Evolutionary conservation across 73 alveolate species (phyloP), one percentile per base, ranked within the genome.

Genomic region (Paramecium octaurelia): DNA sequence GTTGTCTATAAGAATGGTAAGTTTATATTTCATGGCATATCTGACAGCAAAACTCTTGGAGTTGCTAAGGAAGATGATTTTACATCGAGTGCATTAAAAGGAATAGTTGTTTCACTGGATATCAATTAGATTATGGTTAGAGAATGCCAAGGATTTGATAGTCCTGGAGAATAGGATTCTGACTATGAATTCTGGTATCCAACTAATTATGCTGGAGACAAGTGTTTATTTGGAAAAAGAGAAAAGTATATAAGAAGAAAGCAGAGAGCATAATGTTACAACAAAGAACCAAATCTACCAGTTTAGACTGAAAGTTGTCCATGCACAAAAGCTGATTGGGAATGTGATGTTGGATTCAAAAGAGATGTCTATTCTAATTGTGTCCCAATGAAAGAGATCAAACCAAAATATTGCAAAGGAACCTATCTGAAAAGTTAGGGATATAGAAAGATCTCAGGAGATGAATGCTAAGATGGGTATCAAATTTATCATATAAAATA

Each of bases 121-220:
- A 96, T 97, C 90, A 84, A 88, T 21, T 80, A 71, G 4, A 92
- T 96, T 24, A 97, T 95, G 84, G 97, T 93, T 85, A 96, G 98
- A 23, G 94, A 86, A 42, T 97, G 99, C 89, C 84, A 92, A 71
- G 97, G 97, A 23, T 96, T 94, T 54, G 98, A 95, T 40, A 92
- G 89, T 24, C 95, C 98, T 8, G 94, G 94, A 12, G 92, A 71
- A 14, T 38, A 69, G 8, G 94, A 73, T 46, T 70, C 92, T 75
- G 99, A 96, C 71, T 96, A 94, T 77, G 99, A 96, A 92, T 93
- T 90, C 11, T 96, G 99, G 99, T 64, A 93, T 14, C 99, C 99
- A 16, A 40, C 75, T 3, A 89, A 89, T 83, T 88, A 60, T 89
- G 98, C 95, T 57, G 98, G 98, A 31, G 88, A 89, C 8, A 95